A percentile compares a stretch with the other conserved stretches of the same genome.
Conservation (phyloP, 2,329 filamentous ascomycete species). For the Hymenotorrendiella dingleyae region DNA sequence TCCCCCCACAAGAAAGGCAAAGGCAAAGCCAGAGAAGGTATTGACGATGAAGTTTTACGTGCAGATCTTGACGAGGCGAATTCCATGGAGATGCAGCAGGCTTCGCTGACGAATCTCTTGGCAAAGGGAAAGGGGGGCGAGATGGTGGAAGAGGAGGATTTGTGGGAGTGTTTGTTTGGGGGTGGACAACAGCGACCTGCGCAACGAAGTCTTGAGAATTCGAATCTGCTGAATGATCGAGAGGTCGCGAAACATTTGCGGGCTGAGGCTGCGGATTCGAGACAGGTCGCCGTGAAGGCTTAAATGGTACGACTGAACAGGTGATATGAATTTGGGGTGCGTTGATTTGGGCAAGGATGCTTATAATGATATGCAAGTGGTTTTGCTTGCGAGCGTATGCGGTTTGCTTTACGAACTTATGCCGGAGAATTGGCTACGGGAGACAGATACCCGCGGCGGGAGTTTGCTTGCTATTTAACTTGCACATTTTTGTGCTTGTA, state of each 20-base stretch:
- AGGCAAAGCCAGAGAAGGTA: slow-evolving; percentile 35
- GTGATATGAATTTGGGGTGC: no score
- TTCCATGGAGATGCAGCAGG: slow-evolving; percentile 73
- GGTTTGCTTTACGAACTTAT: no score
- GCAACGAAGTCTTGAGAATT: slow-evolving; percentile 6
- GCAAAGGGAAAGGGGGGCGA: slow-evolving; percentile 70
- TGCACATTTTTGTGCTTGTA: no score
- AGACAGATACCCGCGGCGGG: no score
- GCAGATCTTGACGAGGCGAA: slow-evolving; percentile 74
- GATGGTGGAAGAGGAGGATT: slow-evolving; percentile 67
- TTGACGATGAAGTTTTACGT: slow-evolving; percentile 45
- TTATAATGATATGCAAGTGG: no score
- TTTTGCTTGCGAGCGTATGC: no score
- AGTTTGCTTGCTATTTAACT: no score
- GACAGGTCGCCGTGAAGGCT: no score
- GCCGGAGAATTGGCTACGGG: no score
- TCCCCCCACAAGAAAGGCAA: slow-evolving; percentile 34
- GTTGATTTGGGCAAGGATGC: no score
- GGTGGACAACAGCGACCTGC: slow-evolving; percentile 12
- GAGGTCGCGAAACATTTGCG: slow-evolving; percentile 35
- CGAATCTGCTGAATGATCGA: slow-evolving; percentile 14
- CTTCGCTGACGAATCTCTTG: slow-evolving; percentile 64
- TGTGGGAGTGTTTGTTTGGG: slow-evolving; percentile 89
- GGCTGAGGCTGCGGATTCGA: slow-evolving; percentile 47
- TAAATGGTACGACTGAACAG: no score